phyloP scores from a whole-genome alignment of 106 monocot species.

The Acorus calamus region DNA sequence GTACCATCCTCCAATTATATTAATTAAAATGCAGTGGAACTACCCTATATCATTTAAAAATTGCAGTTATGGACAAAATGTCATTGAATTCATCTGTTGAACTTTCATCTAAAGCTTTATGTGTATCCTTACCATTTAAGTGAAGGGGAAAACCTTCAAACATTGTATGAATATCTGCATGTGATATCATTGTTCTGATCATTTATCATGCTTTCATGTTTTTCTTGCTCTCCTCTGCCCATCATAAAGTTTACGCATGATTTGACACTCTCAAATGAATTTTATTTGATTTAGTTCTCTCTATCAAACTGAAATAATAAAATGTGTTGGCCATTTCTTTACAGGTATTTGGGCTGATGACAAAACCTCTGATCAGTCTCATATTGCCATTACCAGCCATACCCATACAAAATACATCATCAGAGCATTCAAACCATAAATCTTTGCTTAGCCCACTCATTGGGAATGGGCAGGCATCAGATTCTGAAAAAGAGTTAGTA shows the following conservation, averaged over 20 bases:
- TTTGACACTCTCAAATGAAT: background rate
- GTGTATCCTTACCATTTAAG: too few species aligned
- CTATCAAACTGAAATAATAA: background rate
- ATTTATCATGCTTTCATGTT: too few species aligned
- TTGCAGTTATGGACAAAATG: too few species aligned
- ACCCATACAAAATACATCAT: constrained; percentile 9
- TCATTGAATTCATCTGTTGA: too few species aligned
- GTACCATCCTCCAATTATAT: too few species aligned
- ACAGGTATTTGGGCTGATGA: constrained; percentile 88
- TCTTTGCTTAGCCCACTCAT: constrained; percentile 45
- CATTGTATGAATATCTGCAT: too few species aligned
- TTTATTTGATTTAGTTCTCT: background rate
- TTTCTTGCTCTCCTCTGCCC: too few species aligned
- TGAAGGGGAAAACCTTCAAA: too few species aligned
- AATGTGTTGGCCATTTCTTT: background rate
- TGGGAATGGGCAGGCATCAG: constrained; percentile 36
- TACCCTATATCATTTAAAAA: too few species aligned
- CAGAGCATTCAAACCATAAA: constrained; percentile 54
- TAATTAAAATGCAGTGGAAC: too few species aligned
- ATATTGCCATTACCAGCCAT: constrained; percentile 27
- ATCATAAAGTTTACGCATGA: background rate
- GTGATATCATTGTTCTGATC: background rate
- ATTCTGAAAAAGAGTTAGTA: constrained; percentile 24
- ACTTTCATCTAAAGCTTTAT: too few species aligned
- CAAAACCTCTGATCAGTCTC: constrained; percentile 69